Evolutionary conservation across 2,329 filamentous ascomycete species (phyloP), one percentile per base, ranked within the genome.

Genomic region (Emmonsiellopsis sp.): DNA sequence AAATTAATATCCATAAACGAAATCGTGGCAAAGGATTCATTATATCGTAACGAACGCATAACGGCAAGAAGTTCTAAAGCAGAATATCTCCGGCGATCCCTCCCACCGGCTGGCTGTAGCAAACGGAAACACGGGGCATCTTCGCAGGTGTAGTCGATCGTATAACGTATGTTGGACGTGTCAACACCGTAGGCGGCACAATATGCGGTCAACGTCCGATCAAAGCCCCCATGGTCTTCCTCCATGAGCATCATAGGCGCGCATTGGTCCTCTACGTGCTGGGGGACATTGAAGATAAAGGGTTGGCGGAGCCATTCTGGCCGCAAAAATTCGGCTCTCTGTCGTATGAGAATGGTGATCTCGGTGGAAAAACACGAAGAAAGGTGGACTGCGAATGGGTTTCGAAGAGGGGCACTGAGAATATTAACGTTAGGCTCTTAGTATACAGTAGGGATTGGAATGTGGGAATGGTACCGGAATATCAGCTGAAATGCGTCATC

Each of bases 31-130:
- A 87, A 88, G 1, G 76, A 79, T 61, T 87, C 83, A 62, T 88
- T 87, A 66, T 86, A 88, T 41, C 85, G 79, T 51, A 88, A 67
- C 8, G 85, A 77, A 56, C 84, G 77, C 74, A 86, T 78, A n/a
- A 88, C 77, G 4, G 85, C 83, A 32, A 88, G 74, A n/a, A 87
- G 69, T 62, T 87, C 85, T 26, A 83, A 65, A 4, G 76, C 72
- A 2, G 73, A 77, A 62, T 88, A 88, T 38, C 77, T 76, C 10
- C 70, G 69, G 47, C 74, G 71, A 45, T 74, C 70, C 8, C 63
- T 55, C 1, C 74, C 68, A 47, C 75, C 74, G 16, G 76, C 74
- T 2, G 84, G 81, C 16, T 76, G 77, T 7, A 85, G 72, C 7
- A 88, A 74, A 57, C 79, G 77, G 63, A 88, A 88, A 37, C 80